Percentiles rank a stretch among this genome's conserved stretches.
phyloP scores from a whole-genome alignment of 805 yeast genomes.

The Priceomyces medius region DNA sequence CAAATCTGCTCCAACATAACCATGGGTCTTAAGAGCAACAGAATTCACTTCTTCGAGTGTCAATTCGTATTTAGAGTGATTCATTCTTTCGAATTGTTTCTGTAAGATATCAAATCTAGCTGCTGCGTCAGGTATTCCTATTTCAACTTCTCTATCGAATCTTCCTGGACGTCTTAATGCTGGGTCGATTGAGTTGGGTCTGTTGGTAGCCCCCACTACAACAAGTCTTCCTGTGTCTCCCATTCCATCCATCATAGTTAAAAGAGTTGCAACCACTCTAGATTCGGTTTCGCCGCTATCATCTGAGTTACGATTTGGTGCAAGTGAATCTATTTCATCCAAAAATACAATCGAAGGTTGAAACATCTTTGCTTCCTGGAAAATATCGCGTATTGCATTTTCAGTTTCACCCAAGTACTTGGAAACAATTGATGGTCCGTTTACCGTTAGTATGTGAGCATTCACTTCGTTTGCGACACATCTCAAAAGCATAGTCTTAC shows the following conservation, averaged over 20 bases:
- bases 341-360: constrained; percentile 88
- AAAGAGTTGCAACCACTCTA: constrained; percentile 83
- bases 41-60: constrained; percentile 52
- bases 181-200: constrained; percentile 67
- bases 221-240: constrained; percentile 65
- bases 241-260: constrained; percentile 80
- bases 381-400: constrained; percentile 72
- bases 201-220: constrained; percentile 70
- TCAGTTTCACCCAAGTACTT: constrained; percentile 96
- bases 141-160: constrained; percentile 85
- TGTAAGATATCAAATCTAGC: constrained; percentile 72
- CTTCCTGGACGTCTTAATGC: constrained; percentile 85
- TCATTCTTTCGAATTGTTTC: constrained; percentile 59
- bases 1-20: constrained; percentile 96
- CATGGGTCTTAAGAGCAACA: constrained; percentile 82
- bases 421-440: constrained; percentile 90
- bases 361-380: constrained; percentile 78
- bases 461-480: constrained; percentile 76
- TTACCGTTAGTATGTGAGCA: constrained; percentile 82
- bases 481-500: constrained; percentile 84
- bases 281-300: constrained; percentile 90
- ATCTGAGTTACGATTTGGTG: constrained; percentile 79
- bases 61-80: constrained; percentile 44
- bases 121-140: constrained; percentile 86
- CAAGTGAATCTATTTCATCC: constrained; percentile 92